Conservation (phyloP, 2,329 filamentous ascomycete species). For the Fusarium dlaminii region DNA sequence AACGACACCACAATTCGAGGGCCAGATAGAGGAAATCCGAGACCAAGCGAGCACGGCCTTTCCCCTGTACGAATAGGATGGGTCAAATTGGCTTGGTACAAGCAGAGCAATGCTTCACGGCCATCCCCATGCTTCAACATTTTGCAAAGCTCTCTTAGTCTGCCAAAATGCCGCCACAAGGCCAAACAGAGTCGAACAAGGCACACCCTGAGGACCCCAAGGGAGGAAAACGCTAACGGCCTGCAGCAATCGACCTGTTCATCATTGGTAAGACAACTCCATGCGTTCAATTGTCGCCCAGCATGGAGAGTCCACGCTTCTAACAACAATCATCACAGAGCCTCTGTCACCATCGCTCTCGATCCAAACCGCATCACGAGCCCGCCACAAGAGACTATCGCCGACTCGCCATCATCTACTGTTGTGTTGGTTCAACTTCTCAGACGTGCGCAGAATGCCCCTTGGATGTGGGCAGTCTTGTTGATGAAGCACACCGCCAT, state of each 20-base stretch:
- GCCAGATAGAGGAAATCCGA: not conserved
- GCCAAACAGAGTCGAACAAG: not conserved
- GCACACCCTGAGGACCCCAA: not conserved
- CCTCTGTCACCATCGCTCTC: not conserved
- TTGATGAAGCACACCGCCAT: not conserved
- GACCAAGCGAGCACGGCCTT: not conserved
- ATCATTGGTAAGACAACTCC: not conserved
- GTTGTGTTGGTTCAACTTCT: not conserved
- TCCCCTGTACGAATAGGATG: accelerated
- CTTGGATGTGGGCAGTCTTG: accelerated
- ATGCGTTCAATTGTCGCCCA: not conserved
- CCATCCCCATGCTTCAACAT: not conserved
- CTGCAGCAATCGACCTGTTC: accelerated
- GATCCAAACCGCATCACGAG: accelerated
- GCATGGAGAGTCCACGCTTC: accelerated
- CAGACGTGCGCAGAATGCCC: accelerated
- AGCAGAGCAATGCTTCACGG: not conserved
- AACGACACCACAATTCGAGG: not conserved
- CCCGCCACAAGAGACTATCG: accelerated
- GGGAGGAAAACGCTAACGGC: accelerated
- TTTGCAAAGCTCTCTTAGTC: not conserved
- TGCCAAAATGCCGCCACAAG: not conserved
- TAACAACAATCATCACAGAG: not conserved
- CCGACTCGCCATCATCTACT: not conserved
- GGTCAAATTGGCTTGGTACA: not conserved